Conservation (phyloP, 1,284 basidiomycete genomes). For the Calocybe gambosa region DNA sequence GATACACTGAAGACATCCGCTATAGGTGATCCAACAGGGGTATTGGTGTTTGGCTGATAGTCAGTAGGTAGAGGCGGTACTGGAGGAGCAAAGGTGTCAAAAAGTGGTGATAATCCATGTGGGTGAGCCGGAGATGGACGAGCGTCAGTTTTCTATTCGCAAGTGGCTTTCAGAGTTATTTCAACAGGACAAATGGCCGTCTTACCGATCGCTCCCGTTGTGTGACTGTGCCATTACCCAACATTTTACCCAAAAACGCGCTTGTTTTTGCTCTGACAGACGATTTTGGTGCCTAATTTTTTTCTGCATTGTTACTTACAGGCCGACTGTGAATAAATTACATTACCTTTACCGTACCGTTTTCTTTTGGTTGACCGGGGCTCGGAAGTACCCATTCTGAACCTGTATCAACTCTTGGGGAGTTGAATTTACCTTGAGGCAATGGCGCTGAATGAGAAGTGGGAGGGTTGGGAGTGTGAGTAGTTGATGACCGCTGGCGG, state of each 20-base stretch:
- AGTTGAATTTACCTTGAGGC: slow-evolving; percentile 22
- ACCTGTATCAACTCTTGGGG: slow-evolving; percentile 19
- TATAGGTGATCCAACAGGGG: slow-evolving; percentile 36
- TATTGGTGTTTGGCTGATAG: slow-evolving; percentile 26
- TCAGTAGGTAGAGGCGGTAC: slow-evolving; percentile 62
- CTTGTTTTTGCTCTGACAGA: slow-evolving; percentile 71
- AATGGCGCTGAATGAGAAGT: slow-evolving; percentile 19
- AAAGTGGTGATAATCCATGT: slow-evolving; percentile 29
- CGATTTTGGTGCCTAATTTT: slow-evolving; percentile 40
- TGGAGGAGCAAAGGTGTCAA: slow-evolving; percentile 55
- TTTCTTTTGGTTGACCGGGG: slow-evolving; percentile 38
- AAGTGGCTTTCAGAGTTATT: slow-evolving; percentile 37
- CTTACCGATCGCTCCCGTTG: slow-evolving; percentile 67
- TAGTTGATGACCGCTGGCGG: slow-evolving; percentile 27
- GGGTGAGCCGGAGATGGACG: slow-evolving; percentile 21
- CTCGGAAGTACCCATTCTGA: slow-evolving; percentile 50
- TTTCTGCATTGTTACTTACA: slow-evolving; percentile 1
- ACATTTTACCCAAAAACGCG: slow-evolving; percentile 72
- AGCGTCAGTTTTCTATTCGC: slow-evolving; percentile 43
- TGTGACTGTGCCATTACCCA: slow-evolving; percentile 45
- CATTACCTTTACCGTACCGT: slow-evolving; percentile 38
- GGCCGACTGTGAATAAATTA: slow-evolving; percentile 1
- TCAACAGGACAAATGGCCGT: slow-evolving; percentile 18
- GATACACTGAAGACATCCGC: slow-evolving; percentile 45
- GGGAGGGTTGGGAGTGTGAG: slow-evolving; percentile 21